A percentile compares a stretch with the other conserved stretches of the same genome.
Evolutionary conservation across 768 basidiomycete species (phyloP).

Genomic region (Trametes cingulata): DNA sequence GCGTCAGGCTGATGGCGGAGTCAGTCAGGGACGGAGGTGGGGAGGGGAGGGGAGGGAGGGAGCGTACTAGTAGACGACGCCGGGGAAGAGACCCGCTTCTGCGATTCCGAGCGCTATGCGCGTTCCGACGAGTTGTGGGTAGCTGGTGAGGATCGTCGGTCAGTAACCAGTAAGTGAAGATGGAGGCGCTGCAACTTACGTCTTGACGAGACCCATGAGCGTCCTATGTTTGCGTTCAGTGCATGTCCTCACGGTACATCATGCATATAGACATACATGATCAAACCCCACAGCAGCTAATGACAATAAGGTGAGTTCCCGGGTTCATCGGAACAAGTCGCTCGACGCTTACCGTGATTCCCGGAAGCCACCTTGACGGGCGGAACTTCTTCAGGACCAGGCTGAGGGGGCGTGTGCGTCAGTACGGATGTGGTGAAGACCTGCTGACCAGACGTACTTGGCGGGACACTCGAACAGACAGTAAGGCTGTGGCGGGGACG

Average conservation of each 20-base stretch:
- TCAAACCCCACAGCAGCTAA: slow-evolving; percentile 62
- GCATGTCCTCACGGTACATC: not conserved
- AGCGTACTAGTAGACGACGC: slow-evolving; percentile 67
- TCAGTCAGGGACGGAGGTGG: not conserved
- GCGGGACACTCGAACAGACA: slow-evolving; percentile 12
- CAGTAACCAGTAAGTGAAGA: not conserved
- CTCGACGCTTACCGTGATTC: slow-evolving; percentile 50
- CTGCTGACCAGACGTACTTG: not conserved
- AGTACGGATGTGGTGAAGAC: not conserved
- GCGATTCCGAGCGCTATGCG: slow-evolving; percentile 61
- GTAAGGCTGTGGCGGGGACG: not conserved
- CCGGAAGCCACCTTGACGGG: slow-evolving; percentile 71
- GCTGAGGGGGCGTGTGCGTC: slow-evolving; percentile 7
- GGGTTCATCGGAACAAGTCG: not conserved
- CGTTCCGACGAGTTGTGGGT: slow-evolving; percentile 59
- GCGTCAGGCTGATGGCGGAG: slow-evolving; percentile 16
- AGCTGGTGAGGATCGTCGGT: slow-evolving; percentile 45
- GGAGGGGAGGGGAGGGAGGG: slow-evolving; percentile 18
- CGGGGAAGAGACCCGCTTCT: slow-evolving; percentile 73
- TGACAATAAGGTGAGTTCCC: not conserved
- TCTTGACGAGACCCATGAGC: slow-evolving; percentile 67
- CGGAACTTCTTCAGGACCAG: slow-evolving; percentile 62
- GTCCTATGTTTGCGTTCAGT: slow-evolving; percentile 39
- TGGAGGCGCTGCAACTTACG: slow-evolving; percentile 32
- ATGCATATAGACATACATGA: slow-evolving; percentile 45